phyloP scores from a whole-genome alignment of 2,329 filamentous ascomycete species.

The Talaromyces sp. region DNA sequence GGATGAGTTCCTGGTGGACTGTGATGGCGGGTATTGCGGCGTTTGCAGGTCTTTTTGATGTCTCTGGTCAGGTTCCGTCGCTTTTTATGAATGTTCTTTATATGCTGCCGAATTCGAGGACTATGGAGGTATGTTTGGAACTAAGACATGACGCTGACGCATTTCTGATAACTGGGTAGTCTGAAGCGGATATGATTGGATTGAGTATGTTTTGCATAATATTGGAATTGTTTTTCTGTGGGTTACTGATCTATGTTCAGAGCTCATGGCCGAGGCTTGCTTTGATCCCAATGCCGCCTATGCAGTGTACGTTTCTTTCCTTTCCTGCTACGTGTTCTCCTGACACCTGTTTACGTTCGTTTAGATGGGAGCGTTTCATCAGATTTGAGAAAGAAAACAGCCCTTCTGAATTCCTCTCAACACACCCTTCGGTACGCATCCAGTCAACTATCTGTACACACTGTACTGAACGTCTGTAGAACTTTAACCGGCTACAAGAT shows the following conservation, averaged over 20 bases:
- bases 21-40: constrained; percentile 24
- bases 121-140: constrained; percentile 45
- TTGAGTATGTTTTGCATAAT: constrained; percentile 32
- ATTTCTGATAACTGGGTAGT: constrained; percentile 23
- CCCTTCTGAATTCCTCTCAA: constrained; percentile 55
- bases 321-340: background rate
- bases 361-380: constrained; percentile 49
- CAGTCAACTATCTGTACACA: background rate
- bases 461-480: constrained; percentile 20
- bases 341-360: background rate
- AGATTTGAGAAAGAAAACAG: constrained; percentile 34
- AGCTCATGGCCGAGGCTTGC: constrained; percentile 61
- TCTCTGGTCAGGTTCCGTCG: constrained; percentile 33
- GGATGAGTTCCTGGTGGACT: constrained; percentile 44
- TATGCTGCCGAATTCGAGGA: constrained; percentile 50
- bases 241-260: constrained; percentile 20
- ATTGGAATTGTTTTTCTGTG: background rate
- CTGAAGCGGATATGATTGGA: constrained; percentile 59
- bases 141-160: background rate
- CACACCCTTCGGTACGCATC: constrained; percentile 49
- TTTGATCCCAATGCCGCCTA: constrained; percentile 55
- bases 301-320: constrained; percentile 34
- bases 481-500: constrained; percentile 51
- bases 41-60: constrained; percentile 32
- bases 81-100: constrained; percentile 47